Evolutionary conservation across 2,329 filamentous ascomycete species (phyloP).

Genomic region (Fusarium sp.): DNA sequence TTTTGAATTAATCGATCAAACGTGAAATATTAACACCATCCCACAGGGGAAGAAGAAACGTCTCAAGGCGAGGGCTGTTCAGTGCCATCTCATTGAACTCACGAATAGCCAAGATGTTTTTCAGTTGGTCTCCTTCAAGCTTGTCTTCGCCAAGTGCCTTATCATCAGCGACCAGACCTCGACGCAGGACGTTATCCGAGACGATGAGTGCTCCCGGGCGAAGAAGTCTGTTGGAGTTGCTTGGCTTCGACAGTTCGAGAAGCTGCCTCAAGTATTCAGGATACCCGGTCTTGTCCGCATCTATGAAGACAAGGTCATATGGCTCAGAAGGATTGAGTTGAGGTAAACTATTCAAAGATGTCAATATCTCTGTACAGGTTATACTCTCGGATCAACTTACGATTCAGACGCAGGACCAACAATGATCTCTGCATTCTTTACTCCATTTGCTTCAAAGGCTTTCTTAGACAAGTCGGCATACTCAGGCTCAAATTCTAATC

Average conservation of each 20-base stretch:
- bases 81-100: slow-evolving; percentile 52
- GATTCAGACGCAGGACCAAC: slow-evolving; percentile 60
- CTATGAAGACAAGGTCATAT: slow-evolving; percentile 66
- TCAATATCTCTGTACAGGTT: neutral
- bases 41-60: slow-evolving; percentile 57
- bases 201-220: slow-evolving; percentile 63
- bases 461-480: slow-evolving; percentile 57
- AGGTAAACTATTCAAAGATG: slow-evolving; percentile 39
- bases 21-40: slow-evolving; percentile 57
- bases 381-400: slow-evolving; percentile 48
- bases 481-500: slow-evolving; percentile 59
- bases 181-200: slow-evolving; percentile 65
- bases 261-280: slow-evolving; percentile 60
- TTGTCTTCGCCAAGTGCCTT: slow-evolving; percentile 28
- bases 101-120: slow-evolving; percentile 47
- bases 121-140: slow-evolving; percentile 34
- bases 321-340: slow-evolving; percentile 51
- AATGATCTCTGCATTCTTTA: slow-evolving; percentile 60
- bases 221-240: slow-evolving; percentile 55
- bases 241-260: slow-evolving; percentile 57
- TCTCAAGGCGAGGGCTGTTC: slow-evolving; percentile 53
- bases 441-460: slow-evolving; percentile 53
- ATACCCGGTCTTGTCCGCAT: slow-evolving; percentile 66
- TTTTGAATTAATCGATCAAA: slow-evolving; percentile 51
- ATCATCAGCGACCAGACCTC: slow-evolving; percentile 60